A percentile compares a stretch with the other conserved stretches of the same genome.
Evolutionary conservation across 2,329 filamentous ascomycete genomes (phyloP).

Genomic region (Ceratocystis variospora): DNA sequence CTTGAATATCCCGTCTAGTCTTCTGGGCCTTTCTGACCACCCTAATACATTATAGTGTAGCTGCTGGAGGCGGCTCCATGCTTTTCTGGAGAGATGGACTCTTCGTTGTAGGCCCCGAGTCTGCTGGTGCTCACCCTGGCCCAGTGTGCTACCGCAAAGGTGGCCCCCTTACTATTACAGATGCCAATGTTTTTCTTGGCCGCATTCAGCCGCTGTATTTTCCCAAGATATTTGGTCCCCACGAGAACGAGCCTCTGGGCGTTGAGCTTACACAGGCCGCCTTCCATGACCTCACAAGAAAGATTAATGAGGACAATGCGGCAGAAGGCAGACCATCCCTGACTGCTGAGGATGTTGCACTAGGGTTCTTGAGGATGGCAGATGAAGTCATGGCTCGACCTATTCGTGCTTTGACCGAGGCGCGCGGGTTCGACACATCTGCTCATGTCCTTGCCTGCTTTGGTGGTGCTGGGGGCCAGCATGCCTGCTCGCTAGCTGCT

Average conservation of each 20-base stretch:
- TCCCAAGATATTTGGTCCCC: slow-evolving; percentile 85
- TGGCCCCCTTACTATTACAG: slow-evolving; percentile 81
- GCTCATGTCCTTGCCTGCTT: slow-evolving; percentile 86
- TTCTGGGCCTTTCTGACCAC: not conserved
- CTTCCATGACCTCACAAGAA: slow-evolving; percentile 59
- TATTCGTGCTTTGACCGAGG: slow-evolving; percentile 80
- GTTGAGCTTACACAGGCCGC: slow-evolving; percentile 58
- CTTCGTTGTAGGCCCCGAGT: slow-evolving; percentile 82
- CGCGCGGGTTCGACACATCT: slow-evolving; percentile 80
- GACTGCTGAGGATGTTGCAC: slow-evolving; percentile 71
- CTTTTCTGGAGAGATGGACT: slow-evolving; percentile 82
- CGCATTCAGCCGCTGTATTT: slow-evolving; percentile 82
- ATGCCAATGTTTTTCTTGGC: slow-evolving; percentile 77
- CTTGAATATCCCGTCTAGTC: no score
- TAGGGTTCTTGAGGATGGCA: slow-evolving; percentile 77
- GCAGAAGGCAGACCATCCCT: slow-evolving; percentile 55
- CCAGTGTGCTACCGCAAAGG: slow-evolving; percentile 85
- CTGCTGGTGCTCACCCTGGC: slow-evolving; percentile 75
- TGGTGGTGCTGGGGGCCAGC: slow-evolving; percentile 80
- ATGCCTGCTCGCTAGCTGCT: slow-evolving; percentile 80
- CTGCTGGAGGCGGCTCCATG: slow-evolving; percentile 72
- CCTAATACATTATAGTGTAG: slow-evolving; percentile 37
- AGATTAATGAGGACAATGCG: slow-evolving; percentile 47
- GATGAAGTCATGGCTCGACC: slow-evolving; percentile 87
- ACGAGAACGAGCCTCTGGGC: slow-evolving; percentile 71